Evolutionary conservation across 192 early-diverging fungal species (phyloP).

Genomic region (Coemansia sp.): DNA sequence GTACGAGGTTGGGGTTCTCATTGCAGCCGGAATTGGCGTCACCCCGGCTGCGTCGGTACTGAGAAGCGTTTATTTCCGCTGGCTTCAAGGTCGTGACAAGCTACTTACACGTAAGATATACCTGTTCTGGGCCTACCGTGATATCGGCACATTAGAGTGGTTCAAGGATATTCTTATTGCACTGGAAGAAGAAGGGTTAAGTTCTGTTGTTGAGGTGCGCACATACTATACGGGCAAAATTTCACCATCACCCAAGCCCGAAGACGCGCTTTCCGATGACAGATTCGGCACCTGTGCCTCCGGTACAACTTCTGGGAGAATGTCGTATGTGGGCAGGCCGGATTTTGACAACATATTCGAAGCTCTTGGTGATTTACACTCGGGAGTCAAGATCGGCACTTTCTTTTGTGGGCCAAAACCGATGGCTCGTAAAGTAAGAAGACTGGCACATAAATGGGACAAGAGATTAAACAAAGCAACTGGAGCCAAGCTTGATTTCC

Average conservation of each 20-base stretch:
- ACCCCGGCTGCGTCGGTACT: slow-evolving; percentile 76
- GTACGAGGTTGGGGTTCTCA: slow-evolving; percentile 65
- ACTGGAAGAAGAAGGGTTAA: slow-evolving; percentile 62
- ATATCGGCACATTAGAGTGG: slow-evolving; percentile 73
- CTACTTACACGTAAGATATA: slow-evolving; percentile 66
- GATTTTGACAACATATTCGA: slow-evolving; percentile 73
- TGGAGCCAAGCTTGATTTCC: slow-evolving; percentile 27
- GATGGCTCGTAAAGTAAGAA: slow-evolving; percentile 60
- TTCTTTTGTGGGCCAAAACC: slow-evolving; percentile 85
- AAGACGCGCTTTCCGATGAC: slow-evolving; percentile 37
- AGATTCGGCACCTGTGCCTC: slow-evolving; percentile 60
- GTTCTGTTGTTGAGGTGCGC: slow-evolving; percentile 65
- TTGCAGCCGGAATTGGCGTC: slow-evolving; percentile 82
- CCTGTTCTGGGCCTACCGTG: slow-evolving; percentile 79
- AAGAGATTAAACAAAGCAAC: slow-evolving; percentile 14
- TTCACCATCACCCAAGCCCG: slow-evolving; percentile 46
- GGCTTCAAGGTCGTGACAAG: slow-evolving; percentile 58
- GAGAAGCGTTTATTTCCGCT: slow-evolving; percentile 72
- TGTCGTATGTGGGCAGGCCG: slow-evolving; percentile 74
- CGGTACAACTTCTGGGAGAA: slow-evolving; percentile 63
- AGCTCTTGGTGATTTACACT: slow-evolving; percentile 57
- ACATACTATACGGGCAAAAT: slow-evolving; percentile 71
- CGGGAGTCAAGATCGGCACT: slow-evolving; percentile 71
- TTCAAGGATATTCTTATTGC: slow-evolving; percentile 75
- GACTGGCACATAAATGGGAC: slow-evolving; percentile 37